These are phyloP conservation scores for Xylariaceae sp. DNA, from an alignment of 2,329 filamentous ascomycete species.

Conservation along the genomic window DNA sequence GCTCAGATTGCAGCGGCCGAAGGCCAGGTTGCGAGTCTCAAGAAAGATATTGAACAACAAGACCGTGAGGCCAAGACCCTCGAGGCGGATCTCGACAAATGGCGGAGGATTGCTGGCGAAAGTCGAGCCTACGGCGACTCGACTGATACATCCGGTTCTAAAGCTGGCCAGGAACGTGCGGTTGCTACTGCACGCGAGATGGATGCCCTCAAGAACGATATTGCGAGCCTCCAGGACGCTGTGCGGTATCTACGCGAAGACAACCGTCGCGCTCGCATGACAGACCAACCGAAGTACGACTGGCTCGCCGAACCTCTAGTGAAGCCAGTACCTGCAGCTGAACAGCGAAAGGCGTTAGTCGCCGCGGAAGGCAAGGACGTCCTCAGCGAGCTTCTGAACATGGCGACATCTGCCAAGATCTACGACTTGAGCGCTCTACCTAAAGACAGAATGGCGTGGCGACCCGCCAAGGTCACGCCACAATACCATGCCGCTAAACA, in stretches of 20 bases:
- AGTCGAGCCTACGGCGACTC: conserved; percentile 52
- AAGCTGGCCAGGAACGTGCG: conserved; percentile 61
- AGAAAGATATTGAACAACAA: conserved; percentile 63
- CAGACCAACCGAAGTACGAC: conserved; percentile 51
- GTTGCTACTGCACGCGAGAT: conserved; percentile 70
- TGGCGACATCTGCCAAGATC: conserved; percentile 53
- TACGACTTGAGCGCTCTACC: conserved; percentile 58
- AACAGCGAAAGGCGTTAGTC: conserved; percentile 58
- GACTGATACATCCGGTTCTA: conserved; percentile 41
- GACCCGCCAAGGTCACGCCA: conserved; percentile 59
- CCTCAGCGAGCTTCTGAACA: conserved; percentile 59
- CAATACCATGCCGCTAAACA: conserved; percentile 64
- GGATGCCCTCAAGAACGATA: conserved; percentile 66
- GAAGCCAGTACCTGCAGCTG: conserved; percentile 45
- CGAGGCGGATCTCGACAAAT: conserved; percentile 64
- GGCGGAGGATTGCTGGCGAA: conserved; percentile 67
- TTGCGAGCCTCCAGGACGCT: conserved; percentile 59
- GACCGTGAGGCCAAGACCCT: conserved; percentile 62
- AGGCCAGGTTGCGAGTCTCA: conserved; percentile 48
- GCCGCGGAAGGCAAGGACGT: conserved; percentile 60
- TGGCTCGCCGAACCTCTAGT: conserved; percentile 63
- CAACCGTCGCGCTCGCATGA: conserved; percentile 57
- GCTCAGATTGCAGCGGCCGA: conserved; percentile 51
- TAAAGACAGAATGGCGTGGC: conserved; percentile 61
- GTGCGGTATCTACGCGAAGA: conserved; percentile 66